phyloP scores from a whole-genome alignment of 371 early-diverging fungal species.

The Apophysomyces sp. region DNA sequence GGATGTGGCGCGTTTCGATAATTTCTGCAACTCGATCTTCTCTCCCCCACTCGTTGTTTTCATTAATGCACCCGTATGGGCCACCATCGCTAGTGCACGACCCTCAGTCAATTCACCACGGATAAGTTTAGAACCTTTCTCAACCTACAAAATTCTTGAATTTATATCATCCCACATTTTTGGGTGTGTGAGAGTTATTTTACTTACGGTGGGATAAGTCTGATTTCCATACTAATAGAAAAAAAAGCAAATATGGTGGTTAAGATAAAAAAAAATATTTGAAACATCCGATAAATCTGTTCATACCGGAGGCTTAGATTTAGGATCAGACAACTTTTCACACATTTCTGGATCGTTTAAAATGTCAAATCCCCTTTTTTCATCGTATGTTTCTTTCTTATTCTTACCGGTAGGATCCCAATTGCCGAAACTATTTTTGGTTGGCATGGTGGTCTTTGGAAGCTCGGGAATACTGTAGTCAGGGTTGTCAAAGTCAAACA shows the following conservation, averaged over 20 bases:
- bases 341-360: constrained; percentile 15
- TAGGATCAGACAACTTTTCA: constrained; percentile 17
- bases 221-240: constrained; percentile 21
- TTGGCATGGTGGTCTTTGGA: constrained; percentile 9
- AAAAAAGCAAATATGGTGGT: too few relatives aligned
- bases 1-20: neutral
- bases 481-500: constrained; percentile 24
- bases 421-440: constrained; percentile 6
- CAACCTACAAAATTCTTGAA: neutral
- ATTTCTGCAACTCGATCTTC: constrained; percentile 3
- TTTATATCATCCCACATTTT: neutral
- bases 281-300: neutral
- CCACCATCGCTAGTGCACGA: constrained; percentile 13
- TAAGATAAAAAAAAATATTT: neutral
- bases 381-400: neutral
- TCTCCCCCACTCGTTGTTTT: neutral
- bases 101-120: constrained; percentile 21
- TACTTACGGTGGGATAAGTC: constrained; percentile 12
- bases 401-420: constrained; percentile 20
- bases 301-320: constrained; percentile 19
- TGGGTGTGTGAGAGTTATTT: neutral
- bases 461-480: constrained; percentile 20
- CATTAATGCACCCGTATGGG: neutral
- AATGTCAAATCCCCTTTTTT: too few relatives aligned
- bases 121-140: constrained; percentile 17